Evolutionary conservation across 345 rosid genomes (phyloP).

Genomic region (Diplotaxis tenuifolia): DNA sequence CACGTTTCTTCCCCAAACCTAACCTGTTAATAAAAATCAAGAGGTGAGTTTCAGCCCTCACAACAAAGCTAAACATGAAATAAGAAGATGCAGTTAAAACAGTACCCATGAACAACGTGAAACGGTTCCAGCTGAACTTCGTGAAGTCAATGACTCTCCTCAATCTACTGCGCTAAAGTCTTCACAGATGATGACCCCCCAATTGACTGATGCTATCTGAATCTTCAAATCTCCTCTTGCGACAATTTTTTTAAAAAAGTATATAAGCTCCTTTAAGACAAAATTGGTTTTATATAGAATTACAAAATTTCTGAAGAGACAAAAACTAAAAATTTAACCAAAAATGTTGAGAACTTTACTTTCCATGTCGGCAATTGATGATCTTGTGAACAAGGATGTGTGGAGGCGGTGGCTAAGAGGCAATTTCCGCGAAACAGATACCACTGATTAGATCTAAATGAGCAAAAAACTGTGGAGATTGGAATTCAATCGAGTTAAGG

Average conservation of each 20-base stretch:
- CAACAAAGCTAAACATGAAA: not conserved
- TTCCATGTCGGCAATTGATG: not conserved
- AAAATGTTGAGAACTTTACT: not conserved
- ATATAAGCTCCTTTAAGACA: not conserved
- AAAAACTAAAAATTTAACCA: not conserved
- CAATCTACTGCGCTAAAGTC: not conserved
- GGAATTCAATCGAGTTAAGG: not conserved
- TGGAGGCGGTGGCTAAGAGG: not conserved
- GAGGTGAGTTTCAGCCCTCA: no score
- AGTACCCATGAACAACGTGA: not conserved
- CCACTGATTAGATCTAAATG: not conserved
- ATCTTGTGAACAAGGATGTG: not conserved
- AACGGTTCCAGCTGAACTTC: not conserved
- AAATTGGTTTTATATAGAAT: no score
- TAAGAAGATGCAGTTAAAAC: not conserved
- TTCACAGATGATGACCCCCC: not conserved
- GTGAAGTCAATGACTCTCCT: not conserved
- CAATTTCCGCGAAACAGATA: not conserved
- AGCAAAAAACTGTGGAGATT: not conserved
- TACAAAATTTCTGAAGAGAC: not conserved
- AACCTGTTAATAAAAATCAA: no score
- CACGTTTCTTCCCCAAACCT: no score
- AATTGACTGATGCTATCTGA: not conserved
- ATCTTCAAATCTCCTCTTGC: not conserved
- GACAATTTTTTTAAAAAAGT: no score